Percentiles rank a stretch among this genome's conserved stretches.
Evolutionary conservation across 441 rosid genomes (phyloP).

Genomic region (Flueggea neowawraea): DNA sequence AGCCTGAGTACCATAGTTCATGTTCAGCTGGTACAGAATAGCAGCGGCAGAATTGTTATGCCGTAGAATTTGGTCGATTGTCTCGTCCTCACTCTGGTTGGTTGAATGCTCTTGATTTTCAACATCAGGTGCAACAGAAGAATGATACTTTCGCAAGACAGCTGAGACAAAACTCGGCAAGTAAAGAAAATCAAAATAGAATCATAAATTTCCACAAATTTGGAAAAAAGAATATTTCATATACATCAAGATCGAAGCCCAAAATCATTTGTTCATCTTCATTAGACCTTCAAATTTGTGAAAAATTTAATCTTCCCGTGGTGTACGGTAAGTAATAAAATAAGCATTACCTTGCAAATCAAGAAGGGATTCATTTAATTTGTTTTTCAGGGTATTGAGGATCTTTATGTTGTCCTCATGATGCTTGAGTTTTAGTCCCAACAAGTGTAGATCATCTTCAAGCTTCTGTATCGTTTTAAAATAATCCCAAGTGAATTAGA

Average conservation of each 20-base stretch:
- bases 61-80: constrained; percentile 45
- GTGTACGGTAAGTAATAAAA: background rate
- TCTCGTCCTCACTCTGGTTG: constrained; percentile 52
- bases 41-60: constrained; percentile 69
- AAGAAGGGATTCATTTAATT: constrained; percentile 52
- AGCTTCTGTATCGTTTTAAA: constrained; percentile 39
- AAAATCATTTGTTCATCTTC: too few species aligned
- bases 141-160: constrained; percentile 53
- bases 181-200: constrained; percentile 4
- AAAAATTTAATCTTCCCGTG: background rate
- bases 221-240: too few species aligned
- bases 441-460: constrained; percentile 53
- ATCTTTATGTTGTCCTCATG: constrained; percentile 56
- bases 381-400: constrained; percentile 44
- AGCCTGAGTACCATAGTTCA: constrained; percentile 37
- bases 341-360: constrained; percentile 57
- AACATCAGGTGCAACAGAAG: constrained; percentile 24
- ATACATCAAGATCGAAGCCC: too few species aligned
- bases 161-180: constrained; percentile 35
- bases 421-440: constrained; percentile 64
- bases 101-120: constrained; percentile 28
- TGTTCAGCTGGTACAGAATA: constrained; percentile 49
- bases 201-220: background rate
- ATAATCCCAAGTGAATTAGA: constrained; percentile 9
- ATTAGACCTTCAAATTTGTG: too few species aligned